phyloP scores from a whole-genome alignment of 371 early-diverging fungal genomes.

The Funneliformis caledonium region DNA sequence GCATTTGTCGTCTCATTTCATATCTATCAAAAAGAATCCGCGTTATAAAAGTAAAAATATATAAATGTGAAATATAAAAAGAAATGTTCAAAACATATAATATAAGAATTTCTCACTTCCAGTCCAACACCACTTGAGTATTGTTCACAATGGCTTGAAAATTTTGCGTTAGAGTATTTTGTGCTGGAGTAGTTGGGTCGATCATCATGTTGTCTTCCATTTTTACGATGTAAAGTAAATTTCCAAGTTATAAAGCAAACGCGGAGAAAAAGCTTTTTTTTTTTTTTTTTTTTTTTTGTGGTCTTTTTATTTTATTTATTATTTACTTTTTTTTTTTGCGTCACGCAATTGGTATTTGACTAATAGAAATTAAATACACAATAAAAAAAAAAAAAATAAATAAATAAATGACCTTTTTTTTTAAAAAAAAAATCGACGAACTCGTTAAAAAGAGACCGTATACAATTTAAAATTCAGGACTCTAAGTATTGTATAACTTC shows the following conservation, averaged over 20 bases:
- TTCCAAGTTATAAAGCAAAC: background rate
- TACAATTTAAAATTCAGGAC: background rate
- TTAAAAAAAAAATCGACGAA: background rate
- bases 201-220: conserved; percentile 35
- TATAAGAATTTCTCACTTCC: conserved; percentile 16
- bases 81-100: background rate
- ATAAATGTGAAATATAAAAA: background rate
- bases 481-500: background rate
- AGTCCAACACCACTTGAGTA: conserved; percentile 32
- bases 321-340: background rate
- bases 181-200: conserved; percentile 14
- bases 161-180: conserved; percentile 15
- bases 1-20: conserved; percentile 83
- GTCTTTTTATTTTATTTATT: background rate
- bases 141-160: conserved; percentile 30
- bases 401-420: background rate
- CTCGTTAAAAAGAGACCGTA: background rate
- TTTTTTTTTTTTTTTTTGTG: background rate
- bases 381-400: background rate
- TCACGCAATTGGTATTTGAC: background rate
- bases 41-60: background rate
- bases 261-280: background rate
- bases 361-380: background rate
- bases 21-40: conserved; percentile 56
- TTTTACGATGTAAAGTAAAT: background rate